Evolutionary conservation across 2,329 filamentous ascomycete genomes (phyloP).

Genomic region (Uncinocarpus reesii): DNA sequence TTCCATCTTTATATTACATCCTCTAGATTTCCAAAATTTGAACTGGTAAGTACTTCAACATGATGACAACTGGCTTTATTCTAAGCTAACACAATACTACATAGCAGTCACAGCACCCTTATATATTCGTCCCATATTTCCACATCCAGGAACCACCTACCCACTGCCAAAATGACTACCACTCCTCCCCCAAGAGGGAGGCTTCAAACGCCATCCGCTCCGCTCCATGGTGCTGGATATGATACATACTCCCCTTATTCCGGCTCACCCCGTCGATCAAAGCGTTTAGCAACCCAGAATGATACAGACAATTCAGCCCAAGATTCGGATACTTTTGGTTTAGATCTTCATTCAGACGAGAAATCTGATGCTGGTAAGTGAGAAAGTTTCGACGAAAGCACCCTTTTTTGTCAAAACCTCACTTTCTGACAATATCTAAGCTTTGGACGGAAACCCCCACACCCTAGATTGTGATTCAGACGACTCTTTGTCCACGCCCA

Average conservation of each 20-base stretch:
- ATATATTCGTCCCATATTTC: neutral
- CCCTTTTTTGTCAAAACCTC: neutral
- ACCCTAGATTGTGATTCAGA: slow-evolving; percentile 18
- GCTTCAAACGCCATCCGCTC: slow-evolving; percentile 36
- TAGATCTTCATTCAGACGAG: no score
- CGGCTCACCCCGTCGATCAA: slow-evolving; percentile 29
- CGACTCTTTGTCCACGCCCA: slow-evolving; percentile 23
- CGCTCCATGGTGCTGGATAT: slow-evolving; percentile 38
- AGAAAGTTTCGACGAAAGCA: neutral
- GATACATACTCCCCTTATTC: slow-evolving; percentile 34
- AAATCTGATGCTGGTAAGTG: neutral
- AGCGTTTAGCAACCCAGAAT: slow-evolving; percentile 31
- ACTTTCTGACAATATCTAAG: neutral
- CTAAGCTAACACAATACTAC: neutral
- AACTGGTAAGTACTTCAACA: neutral
- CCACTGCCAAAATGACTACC: slow-evolving; percentile 30
- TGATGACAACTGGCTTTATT: neutral
- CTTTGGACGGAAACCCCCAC: slow-evolving; percentile 19
- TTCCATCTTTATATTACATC: neutral
- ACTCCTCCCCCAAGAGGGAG: slow-evolving; percentile 36
- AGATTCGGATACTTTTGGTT: slow-evolving; percentile 14
- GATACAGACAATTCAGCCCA: slow-evolving; percentile 10
- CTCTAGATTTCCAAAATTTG: no score
- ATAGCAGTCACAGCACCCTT: neutral
- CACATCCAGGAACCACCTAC: neutral